Evolutionary conservation across 805 yeast genomes (phyloP), one percentile per base, ranked within the genome.

Genomic region (Starmerella sirachaensis): DNA sequence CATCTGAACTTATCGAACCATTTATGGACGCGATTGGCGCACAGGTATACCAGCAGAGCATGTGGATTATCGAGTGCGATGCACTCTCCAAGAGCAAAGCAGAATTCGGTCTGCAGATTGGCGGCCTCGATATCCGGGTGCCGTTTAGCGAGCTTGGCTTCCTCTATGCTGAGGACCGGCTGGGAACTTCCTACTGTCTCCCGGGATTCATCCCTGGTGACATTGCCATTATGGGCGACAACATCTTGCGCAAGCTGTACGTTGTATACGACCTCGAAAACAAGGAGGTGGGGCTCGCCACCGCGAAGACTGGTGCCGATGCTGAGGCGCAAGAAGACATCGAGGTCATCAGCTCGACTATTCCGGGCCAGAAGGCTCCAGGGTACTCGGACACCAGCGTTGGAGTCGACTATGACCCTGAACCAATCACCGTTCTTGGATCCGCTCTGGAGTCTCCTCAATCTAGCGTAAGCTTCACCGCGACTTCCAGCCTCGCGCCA

Each of bases 251-350:
- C 38, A 62, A 64, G 32, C 72, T 73, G 2, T 76, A 76, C 50
- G 63, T 68, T 13, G 76, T 73, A 9, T 72, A 66, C 51, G 77
- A 76, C 52, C 59, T 74, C 36, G 79, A 74, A n/a, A 65, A 61
- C 37, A 53, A 53, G 19, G 62, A 68, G 51, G 61, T 79, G 17
- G 71, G 78, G 0, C 41, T 80, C 33, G 84, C 77, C 12, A 29
- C 35, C 16, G 35, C 35, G 13, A 20, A 16, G 14, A 32, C 35
- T 12, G 22, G 22, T 6, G 24, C 17, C 17, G 6, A n/a, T 6
- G 21, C 29, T 12, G 35, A 20, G 5, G 22, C 35, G 13, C 18
- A 27, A 6, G 22, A 27, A 5, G 22, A 27, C 5, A 11, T 23
- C 28, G 22, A 32, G 22, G 35, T 17, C 6, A 5, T 32, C 17